A percentile compares a stretch with the other conserved stretches of the same genome.
Conservation (phyloP, 2,329 filamentous ascomycete genomes). For the Pleoardoris graminearum region DNA sequence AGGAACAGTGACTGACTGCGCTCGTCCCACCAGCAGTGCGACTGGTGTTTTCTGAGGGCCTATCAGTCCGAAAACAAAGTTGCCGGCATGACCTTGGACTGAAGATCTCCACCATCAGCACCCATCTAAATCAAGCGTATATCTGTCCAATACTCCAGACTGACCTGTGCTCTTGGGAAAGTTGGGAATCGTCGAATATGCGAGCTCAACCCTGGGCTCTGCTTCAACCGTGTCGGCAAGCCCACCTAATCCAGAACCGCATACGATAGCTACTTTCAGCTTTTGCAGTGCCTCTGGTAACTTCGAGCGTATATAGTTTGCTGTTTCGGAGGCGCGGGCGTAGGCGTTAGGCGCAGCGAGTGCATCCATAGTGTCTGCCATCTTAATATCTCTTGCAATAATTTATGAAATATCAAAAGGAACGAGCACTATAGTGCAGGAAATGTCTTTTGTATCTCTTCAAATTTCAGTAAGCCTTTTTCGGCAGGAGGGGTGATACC, state of each 20-base stretch:
- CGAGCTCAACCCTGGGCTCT: conserved; percentile 56
- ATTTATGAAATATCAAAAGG: neutral
- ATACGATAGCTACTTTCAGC: conserved; percentile 65
- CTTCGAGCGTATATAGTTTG: conserved; percentile 52
- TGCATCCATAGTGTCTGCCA: conserved; percentile 24
- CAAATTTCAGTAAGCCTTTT: neutral
- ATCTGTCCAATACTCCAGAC: conserved; percentile 30
- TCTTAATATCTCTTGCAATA: conserved; percentile 9
- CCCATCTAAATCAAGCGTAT: neutral
- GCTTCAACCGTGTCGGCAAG: conserved; percentile 60
- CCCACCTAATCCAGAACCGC: conserved; percentile 66
- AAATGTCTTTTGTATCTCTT: neutral
- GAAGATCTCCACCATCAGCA: conserved; percentile 10
- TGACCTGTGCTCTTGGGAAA: conserved; percentile 64
- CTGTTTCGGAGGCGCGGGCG: conserved; percentile 54
- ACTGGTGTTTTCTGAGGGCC: conserved; percentile 58
- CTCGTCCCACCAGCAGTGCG: conserved; percentile 66
- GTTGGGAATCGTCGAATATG: conserved; percentile 63
- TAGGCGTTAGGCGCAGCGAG: conserved; percentile 44
- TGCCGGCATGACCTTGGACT: conserved; percentile 65
- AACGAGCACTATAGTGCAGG: neutral
- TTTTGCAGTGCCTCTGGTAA: conserved; percentile 56
- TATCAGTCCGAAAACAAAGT: conserved; percentile 65
- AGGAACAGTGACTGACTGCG: conserved; percentile 57
- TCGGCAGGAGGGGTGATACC: conserved; percentile 26